These are phyloP conservation scores for Tetrapyrgos nigripes DNA, from an alignment of 1,284 basidiomycete species.

Conservation along the genomic window DNA sequence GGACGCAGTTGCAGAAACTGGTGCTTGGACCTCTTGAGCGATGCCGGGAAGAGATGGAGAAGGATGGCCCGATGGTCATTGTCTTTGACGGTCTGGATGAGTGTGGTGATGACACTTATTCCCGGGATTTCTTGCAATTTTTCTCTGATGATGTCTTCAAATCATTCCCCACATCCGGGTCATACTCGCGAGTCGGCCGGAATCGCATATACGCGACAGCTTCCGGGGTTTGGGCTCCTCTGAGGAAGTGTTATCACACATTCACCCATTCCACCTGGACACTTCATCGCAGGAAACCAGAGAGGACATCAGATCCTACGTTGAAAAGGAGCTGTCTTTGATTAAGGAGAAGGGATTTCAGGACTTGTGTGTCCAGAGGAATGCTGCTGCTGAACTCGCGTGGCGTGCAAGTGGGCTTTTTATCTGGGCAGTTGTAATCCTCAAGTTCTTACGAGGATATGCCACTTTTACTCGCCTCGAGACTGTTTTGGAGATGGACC, in stretches of 20 bases:
- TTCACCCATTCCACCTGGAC: constrained; percentile 1
- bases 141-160: neutral
- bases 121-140: neutral
- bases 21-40: neutral
- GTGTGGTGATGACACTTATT: neutral
- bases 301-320: constrained; percentile 2
- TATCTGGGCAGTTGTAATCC: no score
- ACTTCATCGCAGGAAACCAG: neutral
- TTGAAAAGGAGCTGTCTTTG: neutral
- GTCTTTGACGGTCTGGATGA: no score
- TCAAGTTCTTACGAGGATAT: no score
- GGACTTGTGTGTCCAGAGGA: neutral
- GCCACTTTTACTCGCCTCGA: no score
- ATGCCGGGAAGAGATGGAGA: neutral
- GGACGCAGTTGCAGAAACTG: neutral
- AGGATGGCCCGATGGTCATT: constrained; percentile 1
- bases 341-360: no score
- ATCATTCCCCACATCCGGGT: constrained; percentile 2
- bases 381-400: constrained; percentile 1
- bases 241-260: neutral
- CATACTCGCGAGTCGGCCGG: constrained; percentile 6
- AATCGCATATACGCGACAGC: neutral
- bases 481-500: neutral
- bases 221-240: no score
- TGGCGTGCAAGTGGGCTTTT: constrained; percentile 3